These are phyloP conservation scores for Blastocystis sp. DNA, from an alignment of 352 stramenopile genomes.

Conservation along the genomic window DNA sequence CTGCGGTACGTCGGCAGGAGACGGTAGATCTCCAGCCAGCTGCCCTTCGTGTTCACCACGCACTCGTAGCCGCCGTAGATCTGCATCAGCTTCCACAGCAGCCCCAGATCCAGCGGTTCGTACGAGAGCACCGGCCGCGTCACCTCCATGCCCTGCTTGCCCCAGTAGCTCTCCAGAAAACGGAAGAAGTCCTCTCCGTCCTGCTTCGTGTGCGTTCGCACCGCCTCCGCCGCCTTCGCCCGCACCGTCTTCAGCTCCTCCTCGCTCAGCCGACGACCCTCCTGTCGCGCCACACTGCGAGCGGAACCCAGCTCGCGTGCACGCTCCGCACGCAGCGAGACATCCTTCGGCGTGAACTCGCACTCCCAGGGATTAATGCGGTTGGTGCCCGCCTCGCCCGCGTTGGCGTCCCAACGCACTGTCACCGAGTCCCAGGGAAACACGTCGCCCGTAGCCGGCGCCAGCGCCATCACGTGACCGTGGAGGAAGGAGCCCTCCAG, in stretches of 20 bases:
- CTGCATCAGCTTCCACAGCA: constrained; percentile 54
- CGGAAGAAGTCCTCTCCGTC: constrained; percentile 35
- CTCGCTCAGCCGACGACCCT: neutral
- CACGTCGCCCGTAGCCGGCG: neutral
- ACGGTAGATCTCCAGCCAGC: constrained; percentile 16
- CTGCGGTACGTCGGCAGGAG: constrained; percentile 1
- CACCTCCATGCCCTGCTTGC: constrained; percentile 5
- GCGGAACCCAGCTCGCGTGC: neutral
- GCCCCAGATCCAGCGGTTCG: constrained; percentile 36
- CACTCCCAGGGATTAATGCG: constrained; percentile 51
- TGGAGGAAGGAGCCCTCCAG: constrained; percentile 17
- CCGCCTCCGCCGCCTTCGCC: neutral
- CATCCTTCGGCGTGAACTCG: neutral
- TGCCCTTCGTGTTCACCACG: constrained; percentile 48
- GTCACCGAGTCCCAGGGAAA: constrained; percentile 42
- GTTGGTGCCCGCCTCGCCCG: constrained; percentile 20
- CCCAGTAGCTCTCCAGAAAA: constrained; percentile 7
- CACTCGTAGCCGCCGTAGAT: constrained; percentile 29
- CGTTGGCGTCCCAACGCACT: neutral
- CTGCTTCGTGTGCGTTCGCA: constrained; percentile 1
- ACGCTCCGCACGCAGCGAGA: neutral
- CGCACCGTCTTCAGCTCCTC: constrained; percentile 7
- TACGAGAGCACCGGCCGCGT: constrained; percentile 24
- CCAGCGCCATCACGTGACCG: neutral
- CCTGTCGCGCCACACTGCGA: neutral